Evolutionary conservation across 1,284 basidiomycete species (phyloP), one percentile per base, ranked within the genome.

Genomic region (Kwoniella shivajii): DNA sequence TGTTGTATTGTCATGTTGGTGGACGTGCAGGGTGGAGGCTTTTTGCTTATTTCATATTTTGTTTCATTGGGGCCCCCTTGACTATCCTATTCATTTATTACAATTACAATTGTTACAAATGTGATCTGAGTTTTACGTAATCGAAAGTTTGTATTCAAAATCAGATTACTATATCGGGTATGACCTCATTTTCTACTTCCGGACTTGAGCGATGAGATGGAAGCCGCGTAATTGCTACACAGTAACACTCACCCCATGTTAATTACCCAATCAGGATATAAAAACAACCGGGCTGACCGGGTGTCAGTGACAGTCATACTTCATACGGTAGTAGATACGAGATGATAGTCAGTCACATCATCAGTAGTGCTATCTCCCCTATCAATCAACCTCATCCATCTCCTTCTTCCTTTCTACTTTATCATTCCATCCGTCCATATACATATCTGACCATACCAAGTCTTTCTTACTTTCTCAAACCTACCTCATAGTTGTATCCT

Each of bases 331-430:
- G n/a, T 18, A 6, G 34, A 36, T 43, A 20, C 24, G 16, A 49
- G 20, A 18, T 37, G 51, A 53, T 53, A 53, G 51, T n/a, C n/a
- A n/a, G n/a, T n/a, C 50, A 51, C 50, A 41, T 51, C 50, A 51
- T 51, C 50, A 18, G 26, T 47, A 47, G n/a, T n/a, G n/a, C n/a
- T 47, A 29, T 38, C 37, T 49, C 50, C 24, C 9, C 36, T 42
- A 39, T 52, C 52, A 13, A 45, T 53, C 51, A 27, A 13, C 24
- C 31, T 9, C n/a, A 16, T 31, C 34, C 45, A 27, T 48, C 39
- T 54, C 46, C 26, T 37, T 33, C 50, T 37, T 30, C 29, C 44
- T 37, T 36, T 42, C 37, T 31, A 43, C 51, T 47, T 24, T 14
- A n/a, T 54, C 41, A 39, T 42, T 27, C 42, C 39, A 29, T n/a